Evolutionary conservation across 2,329 filamentous ascomycete genomes (phyloP), one percentile per base, ranked within the genome.

Genomic region (Fusarium sp.): DNA sequence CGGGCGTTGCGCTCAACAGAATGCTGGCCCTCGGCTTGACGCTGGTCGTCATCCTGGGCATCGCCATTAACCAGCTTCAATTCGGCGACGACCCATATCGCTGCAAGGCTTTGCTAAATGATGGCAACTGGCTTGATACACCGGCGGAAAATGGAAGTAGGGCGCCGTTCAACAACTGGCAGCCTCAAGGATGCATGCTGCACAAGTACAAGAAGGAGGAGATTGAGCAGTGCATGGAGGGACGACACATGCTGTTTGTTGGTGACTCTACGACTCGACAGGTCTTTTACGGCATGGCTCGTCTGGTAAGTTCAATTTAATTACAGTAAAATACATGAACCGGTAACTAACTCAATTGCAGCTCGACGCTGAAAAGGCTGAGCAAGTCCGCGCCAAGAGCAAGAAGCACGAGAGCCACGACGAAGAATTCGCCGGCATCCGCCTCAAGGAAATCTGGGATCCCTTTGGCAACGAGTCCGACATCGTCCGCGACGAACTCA

Each of bases 241-340:
- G 81, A 24, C 84, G 83, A 27, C 83, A 82, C 48, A 75, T 91
- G 27, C 81, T 89, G 12, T 88, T 91, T 72, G 81, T 85, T 32
- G 89, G 89, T 27, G 89, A 91, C 75, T 86, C 86, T 2, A 86
- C 84, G 0, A 83, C 85, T 9, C 84, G 88, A 24, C 85, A 90
- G 72, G 76, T 90, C 16, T 91, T 87, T 77, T 90, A 87, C 82
- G 85, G 87, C 18, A 74, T 76, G 61, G 74, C 62, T 18, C 65
- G 74, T 20, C 52, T 75, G 52, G 81, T 75, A 67, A 74, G 73
- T 72, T 29, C 32, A 18, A n/a, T n/a, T n/a, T n/a, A n/a, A n/a
- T n/a, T n/a, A n/a, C n/a, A n/a, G n/a, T n/a, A n/a, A n/a, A n/a
- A n/a, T n/a, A n/a, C n/a, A n/a, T n/a, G n/a, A n/a, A n/a, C n/a